Evolutionary conservation across 805 yeast genomes (phyloP).

Genomic region (Torulaspora maleeae): DNA sequence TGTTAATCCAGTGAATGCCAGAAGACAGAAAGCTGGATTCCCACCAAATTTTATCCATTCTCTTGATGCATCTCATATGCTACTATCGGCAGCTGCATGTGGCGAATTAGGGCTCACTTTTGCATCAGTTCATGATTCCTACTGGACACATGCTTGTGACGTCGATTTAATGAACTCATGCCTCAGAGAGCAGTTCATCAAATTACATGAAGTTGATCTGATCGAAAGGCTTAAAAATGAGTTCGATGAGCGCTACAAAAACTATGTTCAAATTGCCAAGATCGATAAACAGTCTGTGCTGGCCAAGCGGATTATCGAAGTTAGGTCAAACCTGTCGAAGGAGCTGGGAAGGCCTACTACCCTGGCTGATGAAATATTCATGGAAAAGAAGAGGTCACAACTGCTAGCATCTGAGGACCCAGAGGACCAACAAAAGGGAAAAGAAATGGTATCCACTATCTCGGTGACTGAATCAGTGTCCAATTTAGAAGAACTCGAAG

Average conservation of each 20-base stretch:
- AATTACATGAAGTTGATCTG: constrained; percentile 68
- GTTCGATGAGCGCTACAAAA: constrained; percentile 73
- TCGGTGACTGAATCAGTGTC: constrained; percentile 44
- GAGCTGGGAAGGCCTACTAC: constrained; percentile 53
- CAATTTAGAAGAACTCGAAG: constrained; percentile 23
- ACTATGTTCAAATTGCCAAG: constrained; percentile 56
- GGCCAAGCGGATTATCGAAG: constrained; percentile 46
- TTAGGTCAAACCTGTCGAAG: constrained; percentile 46
- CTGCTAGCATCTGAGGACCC: constrained; percentile 52
- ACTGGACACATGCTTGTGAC: constrained; percentile 94
- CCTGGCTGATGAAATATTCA: constrained; percentile 64
- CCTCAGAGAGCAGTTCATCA: constrained; percentile 74
- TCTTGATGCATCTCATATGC: constrained; percentile 94
- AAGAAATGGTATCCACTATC: constrained; percentile 63
- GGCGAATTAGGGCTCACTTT: constrained; percentile 60
- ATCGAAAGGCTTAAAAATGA: constrained; percentile 68
- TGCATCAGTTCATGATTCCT: constrained; percentile 96
- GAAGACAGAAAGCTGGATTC: constrained; percentile 88
- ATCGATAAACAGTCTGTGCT: constrained; percentile 50
- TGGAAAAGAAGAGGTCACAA: constrained; percentile 61
- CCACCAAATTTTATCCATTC: constrained; percentile 96
- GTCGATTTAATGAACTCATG: constrained; percentile 64
- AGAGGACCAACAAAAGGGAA: constrained; percentile 45
- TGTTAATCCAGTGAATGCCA: constrained; percentile 72
- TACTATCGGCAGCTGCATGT: constrained; percentile 78